Evolutionary conservation across 371 early-diverging fungal species (phyloP).

Genomic region (Mycotypha africana): DNA sequence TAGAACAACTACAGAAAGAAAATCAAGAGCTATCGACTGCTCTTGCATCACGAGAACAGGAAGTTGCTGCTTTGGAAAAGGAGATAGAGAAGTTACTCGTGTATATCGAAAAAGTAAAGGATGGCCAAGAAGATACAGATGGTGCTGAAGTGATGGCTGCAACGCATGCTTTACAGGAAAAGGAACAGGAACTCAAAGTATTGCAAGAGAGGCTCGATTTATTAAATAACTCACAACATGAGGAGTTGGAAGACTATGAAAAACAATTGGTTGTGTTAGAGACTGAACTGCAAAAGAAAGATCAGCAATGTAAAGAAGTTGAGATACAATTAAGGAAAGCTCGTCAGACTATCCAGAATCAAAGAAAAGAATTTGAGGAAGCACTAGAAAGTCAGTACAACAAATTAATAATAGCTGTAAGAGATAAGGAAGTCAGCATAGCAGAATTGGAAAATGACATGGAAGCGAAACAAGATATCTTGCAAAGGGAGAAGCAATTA

Average conservation of each 20-base stretch:
- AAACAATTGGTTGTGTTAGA: conserved; percentile 8
- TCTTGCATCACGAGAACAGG: conserved; percentile 26
- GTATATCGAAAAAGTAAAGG: conserved; percentile 6
- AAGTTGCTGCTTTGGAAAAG: conserved; percentile 25
- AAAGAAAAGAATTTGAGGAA: conserved; percentile 12
- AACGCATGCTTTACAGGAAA: too few relatives aligned
- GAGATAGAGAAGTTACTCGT: conserved; percentile 31
- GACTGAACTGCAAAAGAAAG: conserved; percentile 6
- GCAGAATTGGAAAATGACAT: conserved; percentile 32
- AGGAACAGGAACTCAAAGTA: conserved; percentile 12
- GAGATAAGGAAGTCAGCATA: conserved; percentile 34
- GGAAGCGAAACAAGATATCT: conserved; percentile 27
- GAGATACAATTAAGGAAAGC: conserved; percentile 11
- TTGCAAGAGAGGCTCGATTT: conserved; percentile 10
- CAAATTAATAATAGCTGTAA: conserved; percentile 21
- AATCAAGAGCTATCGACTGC: conserved; percentile 14
- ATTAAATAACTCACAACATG: conserved; percentile 15
- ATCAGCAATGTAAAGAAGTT: conserved; percentile 14
- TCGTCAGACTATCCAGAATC: neutral
- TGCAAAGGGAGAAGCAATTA: conserved; percentile 26
- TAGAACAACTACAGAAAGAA: conserved; percentile 7
- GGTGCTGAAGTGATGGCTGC: too few relatives aligned
- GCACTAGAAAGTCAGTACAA: conserved; percentile 21
- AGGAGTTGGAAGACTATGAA: conserved; percentile 13
- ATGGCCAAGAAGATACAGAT: too few relatives aligned